Evolutionary conservation across 2,329 filamentous ascomycete genomes (phyloP), one percentile per base, ranked within the genome.

Genomic region (Alternaria hordeiaustralica): DNA sequence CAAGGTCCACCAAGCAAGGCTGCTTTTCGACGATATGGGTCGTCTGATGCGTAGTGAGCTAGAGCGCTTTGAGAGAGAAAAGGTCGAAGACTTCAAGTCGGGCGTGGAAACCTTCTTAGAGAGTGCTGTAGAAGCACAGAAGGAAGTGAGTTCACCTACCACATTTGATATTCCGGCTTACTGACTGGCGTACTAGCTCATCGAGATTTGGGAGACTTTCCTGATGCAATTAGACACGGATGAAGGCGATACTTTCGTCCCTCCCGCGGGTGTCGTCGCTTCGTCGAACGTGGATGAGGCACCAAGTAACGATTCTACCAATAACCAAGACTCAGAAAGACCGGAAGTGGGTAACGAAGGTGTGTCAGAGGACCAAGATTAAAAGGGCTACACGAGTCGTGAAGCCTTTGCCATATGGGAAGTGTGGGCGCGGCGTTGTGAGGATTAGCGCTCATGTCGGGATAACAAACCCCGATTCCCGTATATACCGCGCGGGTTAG

Each of bases 41-140:
- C 87, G 94, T 12, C 83, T 97, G 76, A 96, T 99, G 94, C 89
- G 93, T 64, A 87, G 86, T 36, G 96, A 99, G 80, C 85, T 99
- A 70, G 96, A 98, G 74, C 87, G 94, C 18, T 99, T 99, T 75
- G 96, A 99, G 83, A 88, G 88, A 73, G 96, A 99, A 82, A 99
- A 99, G 84, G 96, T 99, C 4, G 96, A 99, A 78, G 96, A 99
- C 78, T 99, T 99, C 81, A 99, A 99, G 85, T 96, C 92, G 66
- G 95, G 94, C 0, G 94, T 99, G 2, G 96, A 99, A 84, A 99
- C 96, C 2, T 99, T 97, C 82, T 82, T 99, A 72, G 96, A 99
- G 84, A 94, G 96, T 75, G 93, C 96, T 4, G 94, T 99, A 5
- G 96, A 99, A 82, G 96, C 95, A 59, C 96, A 99, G 83, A 99